These are phyloP conservation scores for Suillus plorans DNA, from an alignment of 768 basidiomycete genomes.

Conservation along the genomic window DNA sequence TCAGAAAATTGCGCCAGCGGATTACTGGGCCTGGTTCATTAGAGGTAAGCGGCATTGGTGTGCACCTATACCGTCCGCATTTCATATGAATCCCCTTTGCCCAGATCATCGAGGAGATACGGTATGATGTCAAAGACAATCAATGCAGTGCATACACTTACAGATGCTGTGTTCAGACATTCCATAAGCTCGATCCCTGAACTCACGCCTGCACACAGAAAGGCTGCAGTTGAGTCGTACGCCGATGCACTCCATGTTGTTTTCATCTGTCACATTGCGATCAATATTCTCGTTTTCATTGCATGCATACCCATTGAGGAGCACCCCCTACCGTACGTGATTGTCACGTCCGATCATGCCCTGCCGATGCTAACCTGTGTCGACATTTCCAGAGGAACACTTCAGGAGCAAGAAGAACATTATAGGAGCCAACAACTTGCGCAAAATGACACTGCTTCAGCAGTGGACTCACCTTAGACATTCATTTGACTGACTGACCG, in stretches of 20 bases:
- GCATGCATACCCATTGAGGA: slow-evolving; percentile 77
- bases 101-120: slow-evolving; percentile 74
- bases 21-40: slow-evolving; percentile 77
- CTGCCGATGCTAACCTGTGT: slow-evolving; percentile 13
- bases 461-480: slow-evolving; percentile 19
- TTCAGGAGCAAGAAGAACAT: slow-evolving; percentile 59
- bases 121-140: slow-evolving; percentile 35
- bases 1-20: slow-evolving; percentile 63
- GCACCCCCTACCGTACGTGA: slow-evolving; percentile 50
- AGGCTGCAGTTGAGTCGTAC: slow-evolving; percentile 75
- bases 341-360: slow-evolving; percentile 3
- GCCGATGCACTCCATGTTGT: slow-evolving; percentile 76
- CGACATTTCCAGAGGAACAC: slow-evolving; percentile 48
- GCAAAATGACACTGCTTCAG: slow-evolving; percentile 15
- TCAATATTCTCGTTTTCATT: slow-evolving; percentile 67
- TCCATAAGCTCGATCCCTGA: slow-evolving; percentile 70
- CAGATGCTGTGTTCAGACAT: slow-evolving; percentile 44
- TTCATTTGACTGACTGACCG: neutral
- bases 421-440: slow-evolving; percentile 42
- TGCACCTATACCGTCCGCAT: slow-evolving; percentile 2
- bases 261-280: slow-evolving; percentile 75
- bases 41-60: slow-evolving; percentile 50
- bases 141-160: slow-evolving; percentile 17
- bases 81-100: slow-evolving; percentile 18
- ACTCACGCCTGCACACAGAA: slow-evolving; percentile 52